These are phyloP conservation scores for Flaveria robusta DNA, from an alignment of 129 eudicot species.

Conservation along the genomic window DNA sequence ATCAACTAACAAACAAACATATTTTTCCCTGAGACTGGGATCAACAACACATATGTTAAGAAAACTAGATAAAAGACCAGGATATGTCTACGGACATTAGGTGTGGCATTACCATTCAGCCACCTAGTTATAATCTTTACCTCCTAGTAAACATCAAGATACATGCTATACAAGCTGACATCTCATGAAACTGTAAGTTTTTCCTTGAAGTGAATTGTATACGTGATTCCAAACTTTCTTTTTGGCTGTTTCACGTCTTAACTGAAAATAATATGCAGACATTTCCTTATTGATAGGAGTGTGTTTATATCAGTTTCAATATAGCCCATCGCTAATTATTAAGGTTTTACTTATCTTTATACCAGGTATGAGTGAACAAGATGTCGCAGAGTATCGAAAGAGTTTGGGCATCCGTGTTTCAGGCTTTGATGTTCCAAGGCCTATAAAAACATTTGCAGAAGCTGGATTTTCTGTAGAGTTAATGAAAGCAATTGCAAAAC, in stretches of 20 bases:
- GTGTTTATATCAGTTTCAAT: neutral
- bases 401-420: conserved; percentile 88
- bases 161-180: neutral
- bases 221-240: neutral
- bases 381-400: conserved; percentile 72
- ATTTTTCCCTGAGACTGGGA: neutral
- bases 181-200: neutral
- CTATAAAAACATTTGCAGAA: conserved; percentile 83
- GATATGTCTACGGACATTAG: neutral
- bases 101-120: neutral
- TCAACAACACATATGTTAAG: neutral
- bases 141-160: neutral
- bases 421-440: conserved; percentile 97
- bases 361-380: conserved; percentile 94
- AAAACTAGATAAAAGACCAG: conserved; percentile 11
- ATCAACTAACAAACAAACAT: neutral
- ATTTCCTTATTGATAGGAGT: neutral
- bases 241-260: conserved; percentile 1
- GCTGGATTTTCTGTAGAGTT: conserved; percentile 79
- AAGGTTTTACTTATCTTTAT: conserved; percentile 24
- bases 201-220: neutral
- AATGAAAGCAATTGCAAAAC: conserved; percentile 88
- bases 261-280: conserved; percentile 1
- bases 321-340: neutral
- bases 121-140: neutral